Conservation (phyloP, 768 basidiomycete species). For the Podaxis pistillaris region DNA sequence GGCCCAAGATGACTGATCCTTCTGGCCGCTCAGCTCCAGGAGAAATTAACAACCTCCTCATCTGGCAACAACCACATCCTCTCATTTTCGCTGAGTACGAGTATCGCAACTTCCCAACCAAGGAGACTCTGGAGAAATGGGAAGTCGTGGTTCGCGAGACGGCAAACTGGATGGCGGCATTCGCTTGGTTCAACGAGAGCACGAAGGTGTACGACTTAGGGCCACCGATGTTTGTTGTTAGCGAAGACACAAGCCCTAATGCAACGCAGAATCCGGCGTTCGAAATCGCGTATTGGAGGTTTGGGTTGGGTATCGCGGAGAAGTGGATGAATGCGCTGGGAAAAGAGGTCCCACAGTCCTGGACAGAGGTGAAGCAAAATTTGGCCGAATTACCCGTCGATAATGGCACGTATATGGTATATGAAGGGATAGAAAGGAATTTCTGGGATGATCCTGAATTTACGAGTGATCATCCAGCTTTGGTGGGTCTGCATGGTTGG, state of each 20-base stretch:
- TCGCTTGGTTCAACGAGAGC: conserved; percentile 49
- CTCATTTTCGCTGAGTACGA: conserved; percentile 58
- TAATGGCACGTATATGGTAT: conserved; percentile 50
- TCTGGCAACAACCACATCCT: conserved; percentile 64
- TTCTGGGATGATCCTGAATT: conserved; percentile 53
- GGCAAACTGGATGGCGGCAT: conserved; percentile 60
- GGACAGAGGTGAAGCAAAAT: conserved; percentile 43
- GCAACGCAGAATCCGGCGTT: conserved; percentile 55
- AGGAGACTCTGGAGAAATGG: conserved; percentile 48
- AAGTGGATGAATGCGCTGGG: conserved; percentile 46
- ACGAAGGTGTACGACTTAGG: conserved; percentile 53
- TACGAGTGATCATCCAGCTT: conserved; percentile 57
- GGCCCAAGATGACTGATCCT: conserved; percentile 66
- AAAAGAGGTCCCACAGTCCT: conserved; percentile 36
- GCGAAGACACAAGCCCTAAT: conserved; percentile 56
- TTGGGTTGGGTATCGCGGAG: conserved; percentile 47
- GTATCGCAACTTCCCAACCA: conserved; percentile 43
- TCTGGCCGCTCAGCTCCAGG: conserved; percentile 56
- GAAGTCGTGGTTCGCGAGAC: conserved; percentile 46
- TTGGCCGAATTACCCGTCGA: conserved; percentile 53
- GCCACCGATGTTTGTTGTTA: conserved; percentile 57
- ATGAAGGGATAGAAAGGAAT: conserved; percentile 49
- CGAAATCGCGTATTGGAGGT: conserved; percentile 58
- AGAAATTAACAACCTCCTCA: conserved; percentile 59
- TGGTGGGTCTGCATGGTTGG: conserved; percentile 59